A percentile compares a stretch with the other conserved stretches of the same genome.
Conservation (phyloP, 176 grass and related monocot genomes). For the Chrysopogon serrulatus region DNA sequence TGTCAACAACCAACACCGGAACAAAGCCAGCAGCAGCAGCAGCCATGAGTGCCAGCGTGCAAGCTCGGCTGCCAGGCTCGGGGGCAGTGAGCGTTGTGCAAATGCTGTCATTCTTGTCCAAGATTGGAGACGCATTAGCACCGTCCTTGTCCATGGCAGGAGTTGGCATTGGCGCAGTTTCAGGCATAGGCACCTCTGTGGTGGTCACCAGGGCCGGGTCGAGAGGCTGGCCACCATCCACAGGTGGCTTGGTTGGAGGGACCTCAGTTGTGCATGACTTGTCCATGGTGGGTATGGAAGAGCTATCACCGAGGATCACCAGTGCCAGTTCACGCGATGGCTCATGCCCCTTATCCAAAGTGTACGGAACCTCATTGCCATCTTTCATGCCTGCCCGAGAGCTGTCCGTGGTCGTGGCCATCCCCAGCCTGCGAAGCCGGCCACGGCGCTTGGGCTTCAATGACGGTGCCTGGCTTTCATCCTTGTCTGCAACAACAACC, state of each 20-base stretch:
- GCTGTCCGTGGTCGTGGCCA: background rate
- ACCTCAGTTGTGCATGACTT: background rate
- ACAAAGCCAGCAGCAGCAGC: background rate
- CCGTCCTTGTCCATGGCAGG: background rate
- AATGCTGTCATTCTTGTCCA: background rate
- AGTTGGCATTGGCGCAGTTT: background rate
- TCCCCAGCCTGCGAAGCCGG: background rate
- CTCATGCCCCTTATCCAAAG: background rate
- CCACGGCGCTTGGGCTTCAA: constrained; percentile 9
- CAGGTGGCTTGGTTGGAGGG: background rate
- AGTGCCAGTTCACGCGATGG: background rate
- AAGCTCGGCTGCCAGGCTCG: background rate
- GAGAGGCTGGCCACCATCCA: background rate
- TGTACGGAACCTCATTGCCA: background rate
- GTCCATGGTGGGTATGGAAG: background rate
- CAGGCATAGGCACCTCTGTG: background rate
- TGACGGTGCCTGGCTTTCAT: background rate
- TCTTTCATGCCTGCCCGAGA: background rate
- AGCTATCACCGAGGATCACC: background rate
- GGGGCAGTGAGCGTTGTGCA: background rate
- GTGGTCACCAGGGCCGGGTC: background rate
- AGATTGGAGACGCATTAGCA: background rate
- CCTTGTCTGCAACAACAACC: background rate
- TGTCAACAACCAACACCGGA: background rate
- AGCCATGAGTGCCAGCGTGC: background rate